Conservation (phyloP, 2,329 filamentous ascomycete genomes). For the Diaporthe amygdali region DNA sequence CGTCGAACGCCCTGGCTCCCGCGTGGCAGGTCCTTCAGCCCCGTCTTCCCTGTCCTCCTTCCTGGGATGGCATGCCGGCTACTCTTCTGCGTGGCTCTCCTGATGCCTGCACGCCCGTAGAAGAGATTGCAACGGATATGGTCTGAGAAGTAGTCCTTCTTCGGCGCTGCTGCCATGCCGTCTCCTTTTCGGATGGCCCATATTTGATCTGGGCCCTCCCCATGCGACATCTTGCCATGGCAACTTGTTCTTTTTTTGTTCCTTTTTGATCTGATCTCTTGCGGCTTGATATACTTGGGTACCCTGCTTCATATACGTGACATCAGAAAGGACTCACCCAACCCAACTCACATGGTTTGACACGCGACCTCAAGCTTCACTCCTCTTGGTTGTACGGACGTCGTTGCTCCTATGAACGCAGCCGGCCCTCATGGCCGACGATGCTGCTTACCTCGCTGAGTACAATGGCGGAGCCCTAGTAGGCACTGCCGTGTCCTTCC, state of each 20-base stretch:
- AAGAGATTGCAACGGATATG: slow-evolving; percentile 1
- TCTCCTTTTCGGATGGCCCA: neutral
- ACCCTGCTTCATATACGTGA: neutral
- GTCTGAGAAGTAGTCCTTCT: slow-evolving; percentile 3
- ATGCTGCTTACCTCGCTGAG: slow-evolving; percentile 40
- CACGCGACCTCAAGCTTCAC: neutral
- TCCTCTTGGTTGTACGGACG: neutral
- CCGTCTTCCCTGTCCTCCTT: neutral
- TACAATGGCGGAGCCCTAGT: slow-evolving; percentile 46
- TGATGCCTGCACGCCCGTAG: neutral
- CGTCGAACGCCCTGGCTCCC: neutral
- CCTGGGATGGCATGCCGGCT: neutral
- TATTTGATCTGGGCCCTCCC: slow-evolving; percentile 11
- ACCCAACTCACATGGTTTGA: neutral
- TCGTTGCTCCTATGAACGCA: slow-evolving; percentile 5
- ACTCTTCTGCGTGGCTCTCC: neutral
- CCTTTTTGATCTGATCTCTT: neutral
- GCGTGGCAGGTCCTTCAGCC: slow-evolving; percentile 4
- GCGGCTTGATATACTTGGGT: neutral
- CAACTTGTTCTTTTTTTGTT: neutral
- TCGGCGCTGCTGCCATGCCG: neutral
- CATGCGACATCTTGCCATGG: neutral
- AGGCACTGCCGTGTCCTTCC: slow-evolving; percentile 41
- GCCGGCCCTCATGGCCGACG: slow-evolving; percentile 35
- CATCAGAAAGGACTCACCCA: neutral